Evolutionary conservation across 108 stramenopile genomes (phyloP).

Genomic region (Skeletonema marinoi): DNA sequence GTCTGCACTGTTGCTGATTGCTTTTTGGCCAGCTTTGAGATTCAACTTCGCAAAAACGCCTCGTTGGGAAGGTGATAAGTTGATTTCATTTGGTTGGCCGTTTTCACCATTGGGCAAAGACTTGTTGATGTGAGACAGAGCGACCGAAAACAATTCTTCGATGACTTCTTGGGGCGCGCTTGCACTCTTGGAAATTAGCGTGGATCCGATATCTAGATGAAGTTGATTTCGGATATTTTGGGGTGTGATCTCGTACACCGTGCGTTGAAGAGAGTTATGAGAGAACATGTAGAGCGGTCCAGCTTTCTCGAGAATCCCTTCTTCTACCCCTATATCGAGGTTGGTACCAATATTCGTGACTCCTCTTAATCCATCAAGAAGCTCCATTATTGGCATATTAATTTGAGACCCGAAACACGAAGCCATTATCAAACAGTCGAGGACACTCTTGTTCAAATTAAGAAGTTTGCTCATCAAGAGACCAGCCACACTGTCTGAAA

Average conservation of each 20-base stretch:
- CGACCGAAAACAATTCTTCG: background rate
- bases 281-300: conserved; percentile 5
- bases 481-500: background rate
- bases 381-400: background rate
- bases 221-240: background rate
- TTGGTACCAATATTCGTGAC: background rate
- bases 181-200: background rate
- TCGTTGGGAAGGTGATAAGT: background rate
- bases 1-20: background rate
- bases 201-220: conserved; percentile 2
- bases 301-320: conserved; percentile 10
- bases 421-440: background rate
- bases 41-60: background rate
- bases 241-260: conserved; percentile 1
- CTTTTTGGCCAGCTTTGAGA: background rate
- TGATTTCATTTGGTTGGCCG: background rate
- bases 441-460: background rate
- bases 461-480: background rate
- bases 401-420: background rate
- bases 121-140: background rate
- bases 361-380: background rate
- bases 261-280: background rate
- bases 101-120: background rate
- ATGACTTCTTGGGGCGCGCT: background rate
- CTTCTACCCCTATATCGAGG: background rate